A percentile compares a stretch with the other conserved stretches of the same genome.
Conservation (phyloP, 257 asterid species). For the Rehmannia glutinosa region DNA sequence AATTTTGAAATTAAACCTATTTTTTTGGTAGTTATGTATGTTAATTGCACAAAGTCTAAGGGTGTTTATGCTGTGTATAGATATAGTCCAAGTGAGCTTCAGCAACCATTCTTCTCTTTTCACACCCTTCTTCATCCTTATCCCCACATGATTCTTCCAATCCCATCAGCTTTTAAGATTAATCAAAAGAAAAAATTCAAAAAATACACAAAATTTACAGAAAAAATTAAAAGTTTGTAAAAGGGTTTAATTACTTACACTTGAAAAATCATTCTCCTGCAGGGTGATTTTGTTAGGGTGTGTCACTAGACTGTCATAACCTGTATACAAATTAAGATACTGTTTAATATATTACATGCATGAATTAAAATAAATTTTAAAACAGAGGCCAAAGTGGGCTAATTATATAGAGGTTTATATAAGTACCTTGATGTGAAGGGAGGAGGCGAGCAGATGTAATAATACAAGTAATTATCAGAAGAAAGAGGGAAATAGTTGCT, state of each 20-base stretch:
- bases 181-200: too few species aligned
- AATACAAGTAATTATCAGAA: constrained; percentile 18
- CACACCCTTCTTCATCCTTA: constrained; percentile 41
- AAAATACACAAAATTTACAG: too few species aligned
- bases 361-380: background rate
- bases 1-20: background rate
- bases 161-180: constrained; percentile 43
- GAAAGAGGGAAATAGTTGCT: background rate
- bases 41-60: too few species aligned
- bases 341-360: background rate
- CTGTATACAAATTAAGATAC: too few species aligned
- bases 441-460: constrained; percentile 19
- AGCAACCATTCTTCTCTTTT: constrained; percentile 50
- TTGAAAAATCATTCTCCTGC: constrained; percentile 31
- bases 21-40: too few species aligned
- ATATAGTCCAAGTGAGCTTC: constrained; percentile 74
- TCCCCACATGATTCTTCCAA: constrained; percentile 41
- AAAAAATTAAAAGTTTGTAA: too few species aligned
- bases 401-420: background rate
- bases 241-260: too few species aligned
- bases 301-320: background rate
- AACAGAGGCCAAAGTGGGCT: background rate
- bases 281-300: background rate
- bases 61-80: constrained; percentile 51
- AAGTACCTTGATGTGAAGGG: constrained; percentile 17